Evolutionary conservation across 2,329 filamentous ascomycete species (phyloP).

Genomic region (Talaromyces sp.): DNA sequence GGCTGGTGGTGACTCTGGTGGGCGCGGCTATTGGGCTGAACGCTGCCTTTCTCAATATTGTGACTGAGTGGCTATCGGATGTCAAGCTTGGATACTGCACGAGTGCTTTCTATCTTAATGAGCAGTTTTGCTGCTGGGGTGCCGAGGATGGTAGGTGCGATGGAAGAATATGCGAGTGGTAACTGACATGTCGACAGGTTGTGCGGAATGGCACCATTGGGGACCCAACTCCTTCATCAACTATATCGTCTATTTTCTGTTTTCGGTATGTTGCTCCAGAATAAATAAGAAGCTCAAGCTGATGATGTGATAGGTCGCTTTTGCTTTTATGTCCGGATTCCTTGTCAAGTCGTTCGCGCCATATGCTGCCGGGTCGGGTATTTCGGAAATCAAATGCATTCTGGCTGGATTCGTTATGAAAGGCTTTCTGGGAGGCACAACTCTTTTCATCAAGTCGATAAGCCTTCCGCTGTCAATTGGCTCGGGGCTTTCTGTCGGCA

Average conservation of each 20-base stretch:
- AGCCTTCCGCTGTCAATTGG: conserved; percentile 87
- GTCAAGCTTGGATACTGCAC: conserved; percentile 94
- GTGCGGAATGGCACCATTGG: conserved; percentile 85
- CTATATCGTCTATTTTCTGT: conserved; percentile 81
- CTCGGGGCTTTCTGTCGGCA: conserved; percentile 89
- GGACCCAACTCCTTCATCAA: conserved; percentile 71
- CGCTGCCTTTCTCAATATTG: conserved; percentile 86
- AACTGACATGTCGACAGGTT: conserved; percentile 48
- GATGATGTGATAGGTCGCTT: conserved; percentile 51
- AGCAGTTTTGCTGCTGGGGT: conserved; percentile 97
- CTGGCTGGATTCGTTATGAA: conserved; percentile 99
- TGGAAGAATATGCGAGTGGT: background rate
- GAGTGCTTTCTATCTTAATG: conserved; percentile 93
- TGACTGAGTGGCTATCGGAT: conserved; percentile 94
- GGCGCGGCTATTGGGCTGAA: conserved; percentile 88
- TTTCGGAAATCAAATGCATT: conserved; percentile 98
- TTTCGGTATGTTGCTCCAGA: conserved; percentile 53
- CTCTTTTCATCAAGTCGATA: conserved; percentile 88
- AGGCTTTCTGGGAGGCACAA: conserved; percentile 88
- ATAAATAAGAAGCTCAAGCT: background rate
- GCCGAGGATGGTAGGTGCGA: conserved; percentile 64
- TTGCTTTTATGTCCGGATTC: conserved; percentile 74
- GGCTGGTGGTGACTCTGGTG: conserved; percentile 94
- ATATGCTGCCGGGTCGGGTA: conserved; percentile 92
- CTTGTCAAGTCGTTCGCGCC: conserved; percentile 89